Evolutionary conservation across 2,329 filamentous ascomycete species (phyloP).

Genomic region (Xylaria polymorpha): DNA sequence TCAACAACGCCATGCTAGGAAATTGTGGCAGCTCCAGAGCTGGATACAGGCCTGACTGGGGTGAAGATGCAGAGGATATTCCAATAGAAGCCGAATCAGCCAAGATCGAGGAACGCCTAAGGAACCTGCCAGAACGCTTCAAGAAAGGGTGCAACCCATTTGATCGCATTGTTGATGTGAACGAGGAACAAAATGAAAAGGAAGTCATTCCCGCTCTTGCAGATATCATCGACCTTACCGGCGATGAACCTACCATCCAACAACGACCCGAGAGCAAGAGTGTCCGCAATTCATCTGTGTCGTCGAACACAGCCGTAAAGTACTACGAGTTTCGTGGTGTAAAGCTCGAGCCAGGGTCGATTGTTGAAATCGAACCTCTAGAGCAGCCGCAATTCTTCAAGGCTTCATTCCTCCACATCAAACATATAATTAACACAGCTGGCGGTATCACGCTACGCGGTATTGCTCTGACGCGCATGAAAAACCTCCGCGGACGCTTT

Average conservation of each 20-base stretch:
- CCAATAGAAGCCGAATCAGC: conserved; percentile 15
- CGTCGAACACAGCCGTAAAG: conserved; percentile 10
- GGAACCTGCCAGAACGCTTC: conserved; percentile 4
- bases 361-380: conserved; percentile 40
- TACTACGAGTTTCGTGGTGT: conserved; percentile 32
- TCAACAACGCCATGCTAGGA: background rate
- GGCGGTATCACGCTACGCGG: conserved; percentile 45
- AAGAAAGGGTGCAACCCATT: conserved; percentile 1
- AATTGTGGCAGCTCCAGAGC: background rate
- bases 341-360: conserved; percentile 37
- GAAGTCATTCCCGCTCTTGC: conserved; percentile 35
- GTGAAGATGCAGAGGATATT: conserved; percentile 19
- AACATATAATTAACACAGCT: conserved; percentile 39
- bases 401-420: conserved; percentile 45
- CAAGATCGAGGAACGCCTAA: conserved; percentile 22
- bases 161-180: conserved; percentile 10
- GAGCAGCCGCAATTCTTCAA: conserved; percentile 30
- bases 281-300: conserved; percentile 35
- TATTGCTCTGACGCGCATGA: conserved; percentile 46
- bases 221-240: conserved; percentile 46
- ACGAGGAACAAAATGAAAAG: conserved; percentile 24
- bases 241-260: background rate
- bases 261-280: background rate
- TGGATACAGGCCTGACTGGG: background rate
- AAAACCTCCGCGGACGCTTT: conserved; percentile 46